Conservation (phyloP, 352 stramenopile species). For the Pythium dissotocum region DNA sequence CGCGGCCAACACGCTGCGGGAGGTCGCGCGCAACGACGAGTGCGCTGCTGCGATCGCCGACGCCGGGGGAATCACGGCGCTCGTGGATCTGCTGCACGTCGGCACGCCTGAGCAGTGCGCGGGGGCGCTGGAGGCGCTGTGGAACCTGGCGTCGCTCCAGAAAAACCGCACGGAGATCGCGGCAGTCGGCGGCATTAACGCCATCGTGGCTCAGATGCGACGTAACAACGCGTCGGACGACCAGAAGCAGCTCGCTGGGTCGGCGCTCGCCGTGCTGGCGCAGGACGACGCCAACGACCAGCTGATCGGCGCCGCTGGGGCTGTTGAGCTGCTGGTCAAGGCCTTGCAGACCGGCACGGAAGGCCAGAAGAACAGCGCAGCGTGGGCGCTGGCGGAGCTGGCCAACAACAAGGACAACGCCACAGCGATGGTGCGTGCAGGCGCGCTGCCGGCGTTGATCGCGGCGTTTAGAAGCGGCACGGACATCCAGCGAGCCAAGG, state of each 20-base stretch:
- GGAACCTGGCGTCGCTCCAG: slow-evolving; percentile 14
- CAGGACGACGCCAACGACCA: slow-evolving; percentile 18
- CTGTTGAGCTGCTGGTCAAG: slow-evolving; percentile 10
- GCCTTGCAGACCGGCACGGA: slow-evolving; percentile 4
- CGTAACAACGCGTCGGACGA: slow-evolving; percentile 10
- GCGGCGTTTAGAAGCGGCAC: slow-evolving; percentile 12
- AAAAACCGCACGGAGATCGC: slow-evolving; percentile 22
- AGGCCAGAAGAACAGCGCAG: slow-evolving; percentile 17
- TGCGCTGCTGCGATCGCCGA: background rate
- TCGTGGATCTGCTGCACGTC: slow-evolving; percentile 13
- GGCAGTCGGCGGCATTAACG: slow-evolving; percentile 9
- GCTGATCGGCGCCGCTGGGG: slow-evolving; percentile 11
- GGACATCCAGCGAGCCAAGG: slow-evolving; percentile 14
- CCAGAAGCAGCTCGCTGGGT: slow-evolving; percentile 6
- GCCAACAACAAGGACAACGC: slow-evolving; percentile 16
- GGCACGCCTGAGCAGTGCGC: slow-evolving; percentile 10
- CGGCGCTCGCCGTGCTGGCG: slow-evolving; percentile 15
- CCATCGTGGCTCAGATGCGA: slow-evolving; percentile 14
- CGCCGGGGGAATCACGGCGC: slow-evolving; percentile 4
- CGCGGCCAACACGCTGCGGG: slow-evolving; percentile 5
- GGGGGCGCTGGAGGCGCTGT: slow-evolving; percentile 5
- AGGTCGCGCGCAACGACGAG: slow-evolving; percentile 11
- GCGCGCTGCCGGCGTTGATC: background rate
- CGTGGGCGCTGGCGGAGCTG: slow-evolving; percentile 18
- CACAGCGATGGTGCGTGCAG: background rate